Percentiles rank a stretch among this genome's conserved stretches.
Conservation (phyloP, 441 rosid species). For the Eruca vesicaria region DNA sequence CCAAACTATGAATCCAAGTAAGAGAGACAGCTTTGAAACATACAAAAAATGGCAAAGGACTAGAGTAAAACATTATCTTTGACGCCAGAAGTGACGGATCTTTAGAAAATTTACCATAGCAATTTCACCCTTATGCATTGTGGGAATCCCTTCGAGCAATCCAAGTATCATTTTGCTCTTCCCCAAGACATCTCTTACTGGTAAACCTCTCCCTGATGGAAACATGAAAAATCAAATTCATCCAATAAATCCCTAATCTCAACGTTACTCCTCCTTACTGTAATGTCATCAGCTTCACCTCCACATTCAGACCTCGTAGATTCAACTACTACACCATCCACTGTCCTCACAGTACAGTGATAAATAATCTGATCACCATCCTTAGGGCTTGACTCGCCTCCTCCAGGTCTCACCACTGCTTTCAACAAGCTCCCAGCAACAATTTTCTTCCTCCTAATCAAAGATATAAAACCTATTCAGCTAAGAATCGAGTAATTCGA, state of each 20-base stretch:
- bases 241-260: conserved; percentile 11
- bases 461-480: not conserved
- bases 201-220: conserved; percentile 66
- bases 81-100: not conserved
- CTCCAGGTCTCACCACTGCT: conserved; percentile 90
- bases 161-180: conserved; percentile 93
- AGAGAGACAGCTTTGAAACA: not conserved
- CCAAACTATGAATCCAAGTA: not conserved
- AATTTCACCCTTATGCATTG: conserved; percentile 94
- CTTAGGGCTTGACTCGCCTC: conserved; percentile 76
- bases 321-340: conserved; percentile 82
- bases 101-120: conserved; percentile 63
- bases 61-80: not conserved
- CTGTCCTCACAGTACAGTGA: conserved; percentile 84
- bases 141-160: conserved; percentile 85
- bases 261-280: too few relatives aligned
- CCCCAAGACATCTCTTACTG: conserved; percentile 73
- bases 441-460: conserved; percentile 79
- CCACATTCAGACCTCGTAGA: conserved; percentile 76
- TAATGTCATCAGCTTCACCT: conserved; percentile 50
- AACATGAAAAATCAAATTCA: conserved; percentile 21
- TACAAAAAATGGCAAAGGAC: not conserved
- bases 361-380: conserved; percentile 97
- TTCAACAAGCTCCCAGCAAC: conserved; percentile 90
- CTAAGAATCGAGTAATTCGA: not conserved